Percentiles rank a stretch among this genome's conserved stretches.
These are phyloP conservation scores for Umbilicus rupestris DNA, from an alignment of 164 flowering plant species.

Conservation along the genomic window DNA sequence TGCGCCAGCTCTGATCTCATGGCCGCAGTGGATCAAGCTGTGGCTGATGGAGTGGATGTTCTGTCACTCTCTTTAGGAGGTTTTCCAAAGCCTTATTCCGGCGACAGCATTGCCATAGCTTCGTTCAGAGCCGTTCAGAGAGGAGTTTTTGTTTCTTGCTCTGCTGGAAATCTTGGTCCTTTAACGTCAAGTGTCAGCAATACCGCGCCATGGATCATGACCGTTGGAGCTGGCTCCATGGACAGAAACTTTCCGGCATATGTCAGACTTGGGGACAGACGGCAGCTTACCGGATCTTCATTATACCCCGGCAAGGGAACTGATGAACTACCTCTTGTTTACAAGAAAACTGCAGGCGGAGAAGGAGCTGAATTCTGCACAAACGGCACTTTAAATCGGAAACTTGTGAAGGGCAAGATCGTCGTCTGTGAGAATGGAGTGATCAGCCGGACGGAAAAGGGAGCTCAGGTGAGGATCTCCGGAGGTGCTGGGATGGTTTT, in stretches of 20 bases:
- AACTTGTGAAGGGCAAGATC: slow-evolving; percentile 47
- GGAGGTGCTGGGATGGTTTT: slow-evolving; percentile 86
- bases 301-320: slow-evolving; percentile 36
- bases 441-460: slow-evolving; percentile 61
- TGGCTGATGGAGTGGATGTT: slow-evolving; percentile 64
- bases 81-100: slow-evolving; percentile 26
- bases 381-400: slow-evolving; percentile 55
- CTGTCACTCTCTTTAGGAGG: slow-evolving; percentile 68
- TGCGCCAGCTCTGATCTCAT: slow-evolving; percentile 50
- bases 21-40: slow-evolving; percentile 63
- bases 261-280: slow-evolving; percentile 45
- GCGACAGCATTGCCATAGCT: slow-evolving; percentile 50
- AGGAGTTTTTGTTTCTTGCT: slow-evolving; percentile 47
- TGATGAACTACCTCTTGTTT: slow-evolving; percentile 31
- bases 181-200: slow-evolving; percentile 32
- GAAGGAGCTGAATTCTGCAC: slow-evolving; percentile 47
- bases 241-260: slow-evolving; percentile 54
- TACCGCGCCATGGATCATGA: slow-evolving; percentile 67
- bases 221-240: slow-evolving; percentile 59
- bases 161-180: slow-evolving; percentile 71
- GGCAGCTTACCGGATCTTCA: slow-evolving; percentile 43
- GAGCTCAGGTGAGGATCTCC: slow-evolving; percentile 62
- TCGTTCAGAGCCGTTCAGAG: slow-evolving; percentile 40
- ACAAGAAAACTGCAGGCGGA: slow-evolving; percentile 35
- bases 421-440: slow-evolving; percentile 75